A percentile compares a stretch with the other conserved stretches of the same genome.
Evolutionary conservation across 768 basidiomycete species (phyloP).

Genomic region (Auricularia cornea): DNA sequence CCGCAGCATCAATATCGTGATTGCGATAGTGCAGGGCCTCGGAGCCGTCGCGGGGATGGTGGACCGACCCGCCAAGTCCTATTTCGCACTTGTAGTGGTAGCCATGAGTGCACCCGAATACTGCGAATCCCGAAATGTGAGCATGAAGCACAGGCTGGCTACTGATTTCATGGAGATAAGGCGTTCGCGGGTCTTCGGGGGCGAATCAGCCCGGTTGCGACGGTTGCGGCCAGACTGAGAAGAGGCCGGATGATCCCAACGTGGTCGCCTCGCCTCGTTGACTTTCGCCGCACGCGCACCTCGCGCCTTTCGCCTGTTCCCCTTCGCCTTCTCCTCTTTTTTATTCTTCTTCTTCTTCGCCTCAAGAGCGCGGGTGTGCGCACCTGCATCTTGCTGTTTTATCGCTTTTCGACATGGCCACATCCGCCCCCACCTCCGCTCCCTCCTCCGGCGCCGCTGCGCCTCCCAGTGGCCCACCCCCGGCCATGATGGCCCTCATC

Average conservation of each 20-base stretch:
- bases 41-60: no score
- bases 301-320: background rate
- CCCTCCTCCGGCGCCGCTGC: background rate
- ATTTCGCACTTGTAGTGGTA: no score
- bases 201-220: no score
- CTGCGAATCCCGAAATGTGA: no score
- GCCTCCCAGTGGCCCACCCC: background rate
- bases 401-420: background rate
- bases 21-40: no score
- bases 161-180: no score
- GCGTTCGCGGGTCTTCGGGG: no score
- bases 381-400: background rate
- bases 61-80: no score
- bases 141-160: no score
- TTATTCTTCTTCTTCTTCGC: background rate
- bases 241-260: background rate
- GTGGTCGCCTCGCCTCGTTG: background rate
- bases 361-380: background rate
- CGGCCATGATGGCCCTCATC: background rate
- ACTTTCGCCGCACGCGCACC: background rate
- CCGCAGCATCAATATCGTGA: no score
- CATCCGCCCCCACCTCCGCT: background rate
- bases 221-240: no score
- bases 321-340: background rate
- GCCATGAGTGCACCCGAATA: no score